These are phyloP conservation scores for Nephelium lappaceum DNA, from an alignment of 345 rosid genomes.

Conservation along the genomic window DNA sequence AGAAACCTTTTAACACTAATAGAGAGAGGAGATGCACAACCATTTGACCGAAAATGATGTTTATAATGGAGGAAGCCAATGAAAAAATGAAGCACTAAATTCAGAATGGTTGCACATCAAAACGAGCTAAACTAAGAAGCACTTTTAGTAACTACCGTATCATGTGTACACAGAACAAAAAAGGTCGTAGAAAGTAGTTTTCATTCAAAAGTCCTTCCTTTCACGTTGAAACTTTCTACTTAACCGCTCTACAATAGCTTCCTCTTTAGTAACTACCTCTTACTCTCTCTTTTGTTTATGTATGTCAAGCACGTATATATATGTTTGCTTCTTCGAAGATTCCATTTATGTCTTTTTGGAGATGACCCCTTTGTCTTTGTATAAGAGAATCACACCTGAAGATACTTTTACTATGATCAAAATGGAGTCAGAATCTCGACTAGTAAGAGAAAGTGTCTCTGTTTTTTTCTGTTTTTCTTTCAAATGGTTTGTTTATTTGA, in stretches of 20 bases:
- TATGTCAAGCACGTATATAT: too few relatives aligned
- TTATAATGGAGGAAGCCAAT: background rate
- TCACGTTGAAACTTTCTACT: background rate
- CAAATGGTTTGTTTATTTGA: background rate
- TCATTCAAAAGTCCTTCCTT: background rate
- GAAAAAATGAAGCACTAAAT: background rate
- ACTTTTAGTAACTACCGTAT: background rate
- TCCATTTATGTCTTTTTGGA: background rate
- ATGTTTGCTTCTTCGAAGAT: background rate
- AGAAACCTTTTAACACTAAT: too few relatives aligned
- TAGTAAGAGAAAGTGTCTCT: constrained; percentile 18
- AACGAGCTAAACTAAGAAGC: background rate
- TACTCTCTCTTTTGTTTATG: background rate
- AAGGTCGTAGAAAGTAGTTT: background rate
- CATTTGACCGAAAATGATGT: too few relatives aligned
- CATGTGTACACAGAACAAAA: background rate
- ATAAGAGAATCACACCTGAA: background rate
- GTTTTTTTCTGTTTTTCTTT: background rate
- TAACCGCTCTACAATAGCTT: background rate
- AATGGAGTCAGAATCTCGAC: constrained; percentile 34
- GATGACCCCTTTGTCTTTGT: background rate
- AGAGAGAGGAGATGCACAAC: too few relatives aligned
- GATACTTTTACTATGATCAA: background rate
- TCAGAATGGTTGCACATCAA: background rate
- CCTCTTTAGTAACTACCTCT: background rate